These are phyloP conservation scores for Dioscorea cayenensis DNA, from an alignment of 116 monocot genomes.

Conservation along the genomic window DNA sequence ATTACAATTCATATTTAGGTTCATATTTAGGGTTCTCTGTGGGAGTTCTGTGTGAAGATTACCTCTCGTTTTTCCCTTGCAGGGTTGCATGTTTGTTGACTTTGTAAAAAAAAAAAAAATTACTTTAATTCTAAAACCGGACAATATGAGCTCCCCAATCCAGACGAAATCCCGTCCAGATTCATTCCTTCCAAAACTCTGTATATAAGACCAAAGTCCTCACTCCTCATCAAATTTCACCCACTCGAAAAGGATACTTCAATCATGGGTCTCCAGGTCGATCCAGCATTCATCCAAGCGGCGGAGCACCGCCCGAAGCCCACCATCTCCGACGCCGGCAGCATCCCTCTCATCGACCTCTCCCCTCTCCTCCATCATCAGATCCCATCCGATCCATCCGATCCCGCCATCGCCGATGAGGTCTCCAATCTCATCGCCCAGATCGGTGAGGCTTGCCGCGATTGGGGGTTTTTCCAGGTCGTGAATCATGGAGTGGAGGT, in stretches of 20 bases:
- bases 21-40: no score
- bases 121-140: no score
- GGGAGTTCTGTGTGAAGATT: no score
- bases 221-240: no score
- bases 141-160: no score
- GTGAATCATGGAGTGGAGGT: neutral
- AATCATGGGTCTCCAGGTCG: conserved; percentile 31
- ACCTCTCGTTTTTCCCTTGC: no score
- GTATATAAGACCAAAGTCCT: no score
- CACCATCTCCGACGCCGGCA: conserved; percentile 29
- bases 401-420: neutral
- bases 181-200: no score
- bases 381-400: neutral
- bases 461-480: neutral
- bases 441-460: conserved; percentile 35
- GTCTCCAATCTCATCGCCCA: conserved; percentile 13
- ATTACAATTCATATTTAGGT: no score
- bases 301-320: conserved; percentile 54
- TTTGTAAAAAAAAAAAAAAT: no score
- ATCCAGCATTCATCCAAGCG: conserved; percentile 50
- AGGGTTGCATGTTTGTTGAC: no score
- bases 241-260: neutral
- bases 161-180: no score
- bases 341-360: conserved; percentile 70
- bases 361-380: conserved; percentile 20